A percentile compares a stretch with the other conserved stretches of the same genome.
phyloP scores from a whole-genome alignment of 179 eudicot species.

The Camellia oleifera region DNA sequence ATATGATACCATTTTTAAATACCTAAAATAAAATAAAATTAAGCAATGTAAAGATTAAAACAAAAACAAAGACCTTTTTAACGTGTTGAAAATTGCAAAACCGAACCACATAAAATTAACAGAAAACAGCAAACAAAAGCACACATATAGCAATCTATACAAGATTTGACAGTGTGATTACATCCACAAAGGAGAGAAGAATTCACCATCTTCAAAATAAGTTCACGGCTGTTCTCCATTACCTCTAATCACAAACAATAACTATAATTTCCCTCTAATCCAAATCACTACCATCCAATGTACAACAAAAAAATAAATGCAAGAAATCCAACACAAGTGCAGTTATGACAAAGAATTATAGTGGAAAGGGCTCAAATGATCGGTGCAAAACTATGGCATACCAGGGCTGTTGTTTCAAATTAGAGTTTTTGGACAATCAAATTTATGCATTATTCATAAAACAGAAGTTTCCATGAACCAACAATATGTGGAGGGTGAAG shows the following conservation, averaged over 20 bases:
- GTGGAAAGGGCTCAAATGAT: neutral
- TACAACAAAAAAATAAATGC: neutral
- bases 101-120: neutral
- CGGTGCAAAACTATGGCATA: neutral
- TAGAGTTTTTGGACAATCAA: neutral
- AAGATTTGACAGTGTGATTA: conserved; percentile 1
- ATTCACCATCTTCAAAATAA: neutral
- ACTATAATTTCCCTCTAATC: neutral
- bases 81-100: conserved; percentile 6
- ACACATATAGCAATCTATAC: neutral
- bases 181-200: conserved; percentile 2
- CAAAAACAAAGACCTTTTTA: neutral
- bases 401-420: neutral
- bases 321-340: no score
- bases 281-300: neutral
- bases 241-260: neutral
- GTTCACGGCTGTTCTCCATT: neutral
- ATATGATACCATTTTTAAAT: neutral
- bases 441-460: no score
- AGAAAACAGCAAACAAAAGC: conserved; percentile 1
- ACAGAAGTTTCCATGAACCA: no score
- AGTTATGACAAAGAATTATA: no score
- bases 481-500: no score
- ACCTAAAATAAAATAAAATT: neutral
- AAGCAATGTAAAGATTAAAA: neutral